Evolutionary conservation across 1,284 basidiomycete species (phyloP), one percentile per base, ranked within the genome.

Genomic region (Melanopsichium pennsylvanicum): DNA sequence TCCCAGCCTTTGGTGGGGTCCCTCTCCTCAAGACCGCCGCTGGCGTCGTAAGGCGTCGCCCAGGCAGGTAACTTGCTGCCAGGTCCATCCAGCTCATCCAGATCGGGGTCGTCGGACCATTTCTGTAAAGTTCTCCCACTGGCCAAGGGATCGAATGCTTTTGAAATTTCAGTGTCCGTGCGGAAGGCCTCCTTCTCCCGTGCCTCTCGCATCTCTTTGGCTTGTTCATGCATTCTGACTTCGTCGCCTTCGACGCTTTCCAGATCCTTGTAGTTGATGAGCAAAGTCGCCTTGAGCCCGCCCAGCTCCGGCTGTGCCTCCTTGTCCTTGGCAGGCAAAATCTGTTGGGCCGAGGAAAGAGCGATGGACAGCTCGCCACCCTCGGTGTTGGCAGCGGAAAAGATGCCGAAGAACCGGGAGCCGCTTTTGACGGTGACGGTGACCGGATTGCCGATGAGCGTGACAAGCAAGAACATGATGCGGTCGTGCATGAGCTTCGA

Each of bases 1-100:
- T 99, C 94, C 95, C 96, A 99, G 0, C 84, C 83, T 37, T 56
- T 59, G 42, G 50, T 46, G 16, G 33, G 16, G 26, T 16, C 16
- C 32, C 41, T 41, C 22, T 36, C 40, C 21, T 56, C 40, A 32
- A 66, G 51, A 16, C 58, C 52, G 25, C 38, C 39, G 13, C 41
- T 21, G 25, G 36, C 22, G 38, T 58, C 51, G 48, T 19, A 38
- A 12, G 54, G 35, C 2, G 47, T 40, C 16, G 64, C 58, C 64
- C 64, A 68, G 32, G 58, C 64, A 12, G 64, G 64, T 34, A 51
- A 33, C 31, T 44, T 51, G 63, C 25, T 35, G 40, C 42, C 38
- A 15, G 18, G 49, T 19, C 38, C 54, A 36, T 73, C 72, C 31
- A 74, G 50, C 10, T 66, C 51, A 35, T 44, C 59, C 1, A 72